phyloP scores from a whole-genome alignment of 2,329 filamentous ascomycete genomes.

The Cercospora sp. region DNA sequence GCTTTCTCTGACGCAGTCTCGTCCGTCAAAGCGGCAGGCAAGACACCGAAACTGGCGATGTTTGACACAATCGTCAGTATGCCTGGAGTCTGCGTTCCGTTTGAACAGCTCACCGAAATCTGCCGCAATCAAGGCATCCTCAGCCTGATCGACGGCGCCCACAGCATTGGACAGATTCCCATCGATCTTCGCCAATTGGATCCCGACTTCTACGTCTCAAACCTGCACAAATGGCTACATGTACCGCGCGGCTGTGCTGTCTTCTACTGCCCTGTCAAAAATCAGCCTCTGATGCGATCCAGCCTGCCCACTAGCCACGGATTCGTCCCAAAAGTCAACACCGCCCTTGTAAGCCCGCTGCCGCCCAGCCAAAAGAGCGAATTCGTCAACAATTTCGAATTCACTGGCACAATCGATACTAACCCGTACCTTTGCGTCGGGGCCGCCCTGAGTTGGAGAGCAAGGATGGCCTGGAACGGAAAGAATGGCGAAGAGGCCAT shows the following conservation, averaged over 20 bases:
- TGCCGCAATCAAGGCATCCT: constrained; percentile 69
- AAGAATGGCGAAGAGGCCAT: constrained; percentile 63
- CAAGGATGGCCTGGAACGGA: too few species aligned
- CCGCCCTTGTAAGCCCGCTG: constrained; percentile 40
- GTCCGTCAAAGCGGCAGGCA: constrained; percentile 55
- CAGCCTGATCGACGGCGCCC: constrained; percentile 79
- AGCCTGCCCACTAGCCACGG: constrained; percentile 80
- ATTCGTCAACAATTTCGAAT: constrained; percentile 66
- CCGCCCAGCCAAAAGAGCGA: constrained; percentile 52
- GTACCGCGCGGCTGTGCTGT: constrained; percentile 77
- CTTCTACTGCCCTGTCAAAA: constrained; percentile 73
- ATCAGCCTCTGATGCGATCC: constrained; percentile 72
- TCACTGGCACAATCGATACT: constrained; percentile 70
- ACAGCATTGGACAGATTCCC: constrained; percentile 76
- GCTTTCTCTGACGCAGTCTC: constrained; percentile 61
- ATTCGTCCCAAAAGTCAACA: constrained; percentile 55
- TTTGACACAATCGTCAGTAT: constrained; percentile 80
- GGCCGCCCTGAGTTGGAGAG: constrained; percentile 67
- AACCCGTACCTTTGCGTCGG: constrained; percentile 69
- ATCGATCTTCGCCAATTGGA: constrained; percentile 67
- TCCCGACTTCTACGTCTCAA: constrained; percentile 83
- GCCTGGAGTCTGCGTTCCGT: constrained; percentile 79
- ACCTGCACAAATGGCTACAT: constrained; percentile 89
- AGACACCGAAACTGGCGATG: constrained; percentile 65
- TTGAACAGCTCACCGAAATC: constrained; percentile 62